phyloP scores from a whole-genome alignment of 352 stramenopile species.

The Pythium biforme region DNA sequence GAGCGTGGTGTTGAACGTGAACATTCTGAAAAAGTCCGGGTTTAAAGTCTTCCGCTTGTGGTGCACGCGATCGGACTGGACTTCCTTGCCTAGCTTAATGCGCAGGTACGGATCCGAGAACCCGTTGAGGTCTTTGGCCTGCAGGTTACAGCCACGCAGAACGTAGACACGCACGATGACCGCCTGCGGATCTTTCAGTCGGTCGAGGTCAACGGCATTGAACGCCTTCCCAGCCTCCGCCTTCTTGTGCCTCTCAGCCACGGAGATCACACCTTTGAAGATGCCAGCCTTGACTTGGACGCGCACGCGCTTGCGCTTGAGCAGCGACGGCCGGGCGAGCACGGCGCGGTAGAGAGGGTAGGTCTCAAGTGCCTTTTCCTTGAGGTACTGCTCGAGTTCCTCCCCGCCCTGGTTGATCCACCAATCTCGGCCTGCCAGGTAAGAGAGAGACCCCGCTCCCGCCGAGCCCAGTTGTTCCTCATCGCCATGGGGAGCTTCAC shows the following conservation, averaged over 20 bases:
- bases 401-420: constrained; percentile 70
- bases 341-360: constrained; percentile 70
- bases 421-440: constrained; percentile 65
- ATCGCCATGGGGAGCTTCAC: neutral
- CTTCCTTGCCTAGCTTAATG: constrained; percentile 67
- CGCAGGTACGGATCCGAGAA: constrained; percentile 80
- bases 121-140: constrained; percentile 78
- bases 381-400: constrained; percentile 78
- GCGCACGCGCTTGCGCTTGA: constrained; percentile 49
- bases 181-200: constrained; percentile 47
- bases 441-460: constrained; percentile 32
- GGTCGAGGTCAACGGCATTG: constrained; percentile 42
- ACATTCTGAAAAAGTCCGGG: constrained; percentile 75
- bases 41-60: constrained; percentile 76
- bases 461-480: neutral
- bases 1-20: constrained; percentile 63
- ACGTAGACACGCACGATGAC: constrained; percentile 78
- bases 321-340: constrained; percentile 50
- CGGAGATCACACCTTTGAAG: constrained; percentile 77
- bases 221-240: constrained; percentile 17
- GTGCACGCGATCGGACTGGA: constrained; percentile 64
- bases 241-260: constrained; percentile 41
- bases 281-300: constrained; percentile 65
- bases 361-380: constrained; percentile 67
- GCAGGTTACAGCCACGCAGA: constrained; percentile 62